Percentiles rank a stretch among this genome's conserved stretches.
Evolutionary conservation across 495 filamentous ascomycete species (phyloP).

Genomic region (Podospora australis): DNA sequence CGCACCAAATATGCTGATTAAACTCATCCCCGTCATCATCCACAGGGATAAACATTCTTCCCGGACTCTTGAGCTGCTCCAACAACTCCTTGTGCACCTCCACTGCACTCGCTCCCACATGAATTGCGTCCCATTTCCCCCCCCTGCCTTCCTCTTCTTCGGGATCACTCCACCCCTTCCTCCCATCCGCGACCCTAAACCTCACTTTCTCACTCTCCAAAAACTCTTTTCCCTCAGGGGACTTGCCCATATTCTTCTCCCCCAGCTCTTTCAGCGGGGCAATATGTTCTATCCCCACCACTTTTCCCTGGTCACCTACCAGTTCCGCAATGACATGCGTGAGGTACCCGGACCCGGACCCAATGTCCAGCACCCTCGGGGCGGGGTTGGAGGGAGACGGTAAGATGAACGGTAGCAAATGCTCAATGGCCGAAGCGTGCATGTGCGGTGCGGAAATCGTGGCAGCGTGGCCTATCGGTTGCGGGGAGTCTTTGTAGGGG

Average conservation of each 20-base stretch:
- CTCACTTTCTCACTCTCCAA: conserved; percentile 55
- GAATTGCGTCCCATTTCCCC: conserved; percentile 81
- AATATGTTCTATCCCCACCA: conserved; percentile 91
- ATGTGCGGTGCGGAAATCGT: conserved; percentile 98
- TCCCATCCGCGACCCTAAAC: conserved; percentile 77
- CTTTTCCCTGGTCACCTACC: conserved; percentile 50
- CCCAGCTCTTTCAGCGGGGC: conserved; percentile 66
- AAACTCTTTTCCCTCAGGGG: conserved; percentile 54
- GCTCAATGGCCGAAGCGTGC: conserved; percentile 75
- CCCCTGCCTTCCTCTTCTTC: conserved; percentile 28
- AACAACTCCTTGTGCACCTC: conserved; percentile 66
- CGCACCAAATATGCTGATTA: conserved; percentile 77
- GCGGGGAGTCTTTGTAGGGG: conserved; percentile 86
- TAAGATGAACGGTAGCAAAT: conserved; percentile 55
- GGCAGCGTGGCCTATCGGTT: conserved; percentile 76
- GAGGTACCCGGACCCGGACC: conserved; percentile 84
- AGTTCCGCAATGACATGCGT: conserved; percentile 85
- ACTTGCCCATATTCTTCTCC: conserved; percentile 66
- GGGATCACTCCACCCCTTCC: conserved; percentile 58
- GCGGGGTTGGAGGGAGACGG: conserved; percentile 35
- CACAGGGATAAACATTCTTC: conserved; percentile 83
- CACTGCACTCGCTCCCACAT: conserved; percentile 84
- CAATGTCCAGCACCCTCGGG: conserved; percentile 71
- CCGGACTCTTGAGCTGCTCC: conserved; percentile 72
- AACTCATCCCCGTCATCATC: conserved; percentile 45